These are phyloP conservation scores for Suhomyces chickasaworum DNA, from an alignment of 1,139 yeast species.

Conservation along the genomic window DNA sequence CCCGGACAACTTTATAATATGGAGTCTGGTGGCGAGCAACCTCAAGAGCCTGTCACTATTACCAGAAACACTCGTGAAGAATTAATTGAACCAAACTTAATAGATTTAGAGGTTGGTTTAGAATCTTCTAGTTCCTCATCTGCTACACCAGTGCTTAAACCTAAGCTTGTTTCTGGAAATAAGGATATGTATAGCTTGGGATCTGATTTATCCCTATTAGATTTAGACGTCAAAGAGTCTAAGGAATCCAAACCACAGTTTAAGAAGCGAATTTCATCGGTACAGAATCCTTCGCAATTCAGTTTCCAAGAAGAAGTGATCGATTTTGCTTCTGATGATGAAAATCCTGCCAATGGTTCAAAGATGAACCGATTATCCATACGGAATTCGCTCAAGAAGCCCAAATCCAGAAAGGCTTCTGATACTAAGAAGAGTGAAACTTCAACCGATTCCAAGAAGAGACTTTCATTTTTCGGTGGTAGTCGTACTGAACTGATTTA, in stretches of 20 bases:
- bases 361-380: slow-evolving; percentile 47
- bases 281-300: slow-evolving; percentile 36
- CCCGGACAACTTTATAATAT: slow-evolving; percentile 1
- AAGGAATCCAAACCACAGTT: slow-evolving; percentile 19
- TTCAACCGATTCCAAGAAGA: slow-evolving; percentile 29
- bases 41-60: slow-evolving; percentile 1
- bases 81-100: slow-evolving; percentile 27
- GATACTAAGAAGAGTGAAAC: slow-evolving; percentile 42
- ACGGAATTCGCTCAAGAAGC: slow-evolving; percentile 42
- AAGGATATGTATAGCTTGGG: slow-evolving; percentile 17
- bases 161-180: slow-evolving; percentile 15
- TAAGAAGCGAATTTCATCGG: slow-evolving; percentile 37
- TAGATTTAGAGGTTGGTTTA: slow-evolving; percentile 44
- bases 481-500: slow-evolving; percentile 7
- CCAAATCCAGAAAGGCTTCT: slow-evolving; percentile 34
- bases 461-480: slow-evolving; percentile 36
- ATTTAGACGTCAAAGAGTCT: slow-evolving; percentile 32
- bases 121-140: slow-evolving; percentile 34
- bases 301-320: slow-evolving; percentile 48
- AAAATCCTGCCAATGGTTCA: slow-evolving; percentile 41
- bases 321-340: slow-evolving; percentile 53
- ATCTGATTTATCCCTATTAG: slow-evolving; percentile 35
- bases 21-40: neutral
- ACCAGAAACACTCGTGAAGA: slow-evolving; percentile 6
- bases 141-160: slow-evolving; percentile 27